A percentile compares a stretch with the other conserved stretches of the same genome.
Conservation (phyloP, 108 stramenopile genomes). For the Skeletonema costatum region DNA sequence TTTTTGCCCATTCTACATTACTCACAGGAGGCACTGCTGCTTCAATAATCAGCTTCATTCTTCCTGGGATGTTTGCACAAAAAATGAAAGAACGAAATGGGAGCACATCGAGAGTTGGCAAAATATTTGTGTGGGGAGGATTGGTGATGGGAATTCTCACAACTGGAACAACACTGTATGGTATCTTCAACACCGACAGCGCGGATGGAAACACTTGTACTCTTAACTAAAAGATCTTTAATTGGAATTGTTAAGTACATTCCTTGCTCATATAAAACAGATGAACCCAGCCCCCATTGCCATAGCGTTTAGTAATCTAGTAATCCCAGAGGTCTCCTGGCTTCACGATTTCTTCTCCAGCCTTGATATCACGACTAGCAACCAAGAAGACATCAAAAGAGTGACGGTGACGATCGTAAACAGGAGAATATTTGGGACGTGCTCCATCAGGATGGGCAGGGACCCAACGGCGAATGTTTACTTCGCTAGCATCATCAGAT, state of each 20-base stretch:
- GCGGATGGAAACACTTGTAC: no score
- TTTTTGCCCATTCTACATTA: no score
- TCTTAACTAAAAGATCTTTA: neutral
- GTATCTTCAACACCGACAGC: conserved; percentile 2
- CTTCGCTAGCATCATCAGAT: conserved; percentile 51
- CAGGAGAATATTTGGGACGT: conserved; percentile 81
- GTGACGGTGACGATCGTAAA: conserved; percentile 81
- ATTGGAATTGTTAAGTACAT: no score
- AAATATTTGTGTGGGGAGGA: conserved; percentile 63
- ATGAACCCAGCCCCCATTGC: neutral
- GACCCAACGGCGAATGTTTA: conserved; percentile 81
- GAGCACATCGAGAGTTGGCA: neutral
- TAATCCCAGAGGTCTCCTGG: conserved; percentile 22
- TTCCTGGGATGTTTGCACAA: conserved; percentile 64
- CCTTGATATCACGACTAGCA: conserved; percentile 74
- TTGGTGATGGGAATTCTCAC: conserved; percentile 59
- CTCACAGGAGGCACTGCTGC: conserved; percentile 52
- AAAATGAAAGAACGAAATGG: conserved; percentile 22
- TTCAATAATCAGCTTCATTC: conserved; percentile 68
- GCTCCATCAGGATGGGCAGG: conserved; percentile 67
- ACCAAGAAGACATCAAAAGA: conserved; percentile 85
- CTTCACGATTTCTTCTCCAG: conserved; percentile 48
- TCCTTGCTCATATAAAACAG: neutral
- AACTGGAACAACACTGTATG: conserved; percentile 65
- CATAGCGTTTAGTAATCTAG: neutral